Evolutionary conservation across 2,329 filamentous ascomycete genomes (phyloP).

Genomic region (Stylonectria norvegica): DNA sequence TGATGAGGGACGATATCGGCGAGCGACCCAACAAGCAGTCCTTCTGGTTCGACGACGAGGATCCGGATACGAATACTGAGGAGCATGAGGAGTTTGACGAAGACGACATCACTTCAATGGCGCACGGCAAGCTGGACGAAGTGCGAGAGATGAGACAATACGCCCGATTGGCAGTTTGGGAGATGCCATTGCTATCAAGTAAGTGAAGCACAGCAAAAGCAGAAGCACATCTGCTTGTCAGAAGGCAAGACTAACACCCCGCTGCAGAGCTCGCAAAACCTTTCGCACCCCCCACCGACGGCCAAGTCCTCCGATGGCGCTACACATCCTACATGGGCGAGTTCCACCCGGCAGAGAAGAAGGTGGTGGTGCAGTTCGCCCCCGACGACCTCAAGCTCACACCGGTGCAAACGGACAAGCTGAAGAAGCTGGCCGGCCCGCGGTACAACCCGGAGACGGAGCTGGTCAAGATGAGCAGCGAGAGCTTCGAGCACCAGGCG

Average conservation of each 20-base stretch:
- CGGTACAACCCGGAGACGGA: conserved; percentile 85
- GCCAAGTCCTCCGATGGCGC: conserved; percentile 81
- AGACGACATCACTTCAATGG: conserved; percentile 79
- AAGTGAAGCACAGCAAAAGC: too few relatives aligned
- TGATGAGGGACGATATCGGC: conserved; percentile 30
- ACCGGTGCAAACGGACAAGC: conserved; percentile 67
- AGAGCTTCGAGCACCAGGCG: conserved; percentile 81
- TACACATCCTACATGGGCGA: conserved; percentile 98
- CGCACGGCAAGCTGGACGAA: conserved; percentile 82
- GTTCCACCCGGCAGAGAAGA: conserved; percentile 82
- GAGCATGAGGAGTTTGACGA: conserved; percentile 66
- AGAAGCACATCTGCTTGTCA: neutral
- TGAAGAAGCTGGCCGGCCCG: conserved; percentile 80
- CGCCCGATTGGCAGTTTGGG: conserved; percentile 83
- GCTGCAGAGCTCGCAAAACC: conserved; percentile 73
- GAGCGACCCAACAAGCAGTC: conserved; percentile 35
- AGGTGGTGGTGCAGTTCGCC: conserved; percentile 90
- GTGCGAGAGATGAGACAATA: conserved; percentile 88
- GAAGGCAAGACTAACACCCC: conserved; percentile 8
- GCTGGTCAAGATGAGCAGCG: conserved; percentile 84
- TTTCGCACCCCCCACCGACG: conserved; percentile 65
- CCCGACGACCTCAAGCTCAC: conserved; percentile 69
- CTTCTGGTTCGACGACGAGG: conserved; percentile 51
- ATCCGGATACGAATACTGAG: conserved; percentile 46
- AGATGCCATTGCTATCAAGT: conserved; percentile 90